Evolutionary conservation across 768 basidiomycete genomes (phyloP).

Genomic region (Lentinula raphanica): DNA sequence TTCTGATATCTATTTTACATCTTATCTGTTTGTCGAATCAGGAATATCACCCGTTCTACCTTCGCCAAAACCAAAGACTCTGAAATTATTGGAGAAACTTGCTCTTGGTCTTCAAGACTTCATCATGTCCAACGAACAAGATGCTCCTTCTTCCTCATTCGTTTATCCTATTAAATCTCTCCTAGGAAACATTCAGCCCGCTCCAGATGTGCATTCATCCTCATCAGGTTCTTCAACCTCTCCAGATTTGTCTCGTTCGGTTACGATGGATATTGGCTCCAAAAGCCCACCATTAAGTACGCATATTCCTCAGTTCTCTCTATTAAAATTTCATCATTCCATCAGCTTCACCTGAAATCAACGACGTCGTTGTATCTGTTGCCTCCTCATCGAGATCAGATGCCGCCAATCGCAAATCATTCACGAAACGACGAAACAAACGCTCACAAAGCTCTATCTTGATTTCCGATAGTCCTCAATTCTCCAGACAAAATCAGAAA

Average conservation of each 20-base stretch:
- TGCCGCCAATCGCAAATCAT: background rate
- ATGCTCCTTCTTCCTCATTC: constrained; percentile 19
- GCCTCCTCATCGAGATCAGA: background rate
- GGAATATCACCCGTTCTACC: too few species aligned
- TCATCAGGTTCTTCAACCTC: background rate
- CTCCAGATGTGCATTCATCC: background rate
- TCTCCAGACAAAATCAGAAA: constrained; percentile 2
- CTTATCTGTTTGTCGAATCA: too few species aligned
- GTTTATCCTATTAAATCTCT: constrained; percentile 39
- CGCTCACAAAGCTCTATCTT: background rate
- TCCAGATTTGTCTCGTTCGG: background rate
- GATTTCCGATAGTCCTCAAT: too few species aligned
- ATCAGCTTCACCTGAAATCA: background rate
- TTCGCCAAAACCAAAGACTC: too few species aligned
- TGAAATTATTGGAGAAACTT: too few species aligned
- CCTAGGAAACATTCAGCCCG: constrained; percentile 32
- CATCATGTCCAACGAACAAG: background rate
- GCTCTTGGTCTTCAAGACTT: too few species aligned
- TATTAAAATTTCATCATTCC: background rate
- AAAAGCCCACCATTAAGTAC: background rate
- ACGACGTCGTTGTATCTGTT: background rate
- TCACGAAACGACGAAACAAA: background rate
- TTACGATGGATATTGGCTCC: constrained; percentile 1
- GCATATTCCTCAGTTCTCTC: background rate
- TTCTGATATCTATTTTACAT: too few species aligned